phyloP scores from a whole-genome alignment of 768 basidiomycete genomes.

The Astraeus odoratus region DNA sequence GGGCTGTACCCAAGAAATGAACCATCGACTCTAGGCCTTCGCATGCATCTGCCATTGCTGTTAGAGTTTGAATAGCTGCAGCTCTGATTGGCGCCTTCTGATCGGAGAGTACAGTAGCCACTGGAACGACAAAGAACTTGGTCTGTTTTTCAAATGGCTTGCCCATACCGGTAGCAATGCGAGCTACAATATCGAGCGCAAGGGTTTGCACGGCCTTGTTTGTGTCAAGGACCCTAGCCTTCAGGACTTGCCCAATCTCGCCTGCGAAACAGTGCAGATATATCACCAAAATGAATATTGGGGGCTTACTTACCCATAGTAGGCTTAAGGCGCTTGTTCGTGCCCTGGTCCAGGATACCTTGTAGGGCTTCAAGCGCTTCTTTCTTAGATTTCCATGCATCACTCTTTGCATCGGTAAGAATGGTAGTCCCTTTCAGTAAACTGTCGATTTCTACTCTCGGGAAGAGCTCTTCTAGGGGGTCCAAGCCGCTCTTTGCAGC shows the following conservation, averaged over 20 bases:
- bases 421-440: slow-evolving; percentile 80
- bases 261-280: slow-evolving; percentile 37
- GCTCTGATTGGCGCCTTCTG: slow-evolving; percentile 84
- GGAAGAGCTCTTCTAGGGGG: slow-evolving; percentile 90
- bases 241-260: slow-evolving; percentile 85
- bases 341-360: slow-evolving; percentile 79
- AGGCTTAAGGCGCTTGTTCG: slow-evolving; percentile 88
- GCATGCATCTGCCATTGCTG: slow-evolving; percentile 77
- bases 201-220: slow-evolving; percentile 92
- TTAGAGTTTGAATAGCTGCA: slow-evolving; percentile 70
- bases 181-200: slow-evolving; percentile 84
- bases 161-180: slow-evolving; percentile 91
- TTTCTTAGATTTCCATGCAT: slow-evolving; percentile 96
- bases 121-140: slow-evolving; percentile 65
- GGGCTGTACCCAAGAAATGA: slow-evolving; percentile 63
- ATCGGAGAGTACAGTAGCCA: slow-evolving; percentile 84
- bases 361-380: slow-evolving; percentile 86
- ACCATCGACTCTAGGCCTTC: slow-evolving; percentile 82
- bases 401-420: slow-evolving; percentile 78
- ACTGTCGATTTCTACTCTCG: slow-evolving; percentile 87
- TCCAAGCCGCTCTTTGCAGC: slow-evolving; percentile 41
- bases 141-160: slow-evolving; percentile 90
- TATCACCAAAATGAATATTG: background rate
- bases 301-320: slow-evolving; percentile 60
- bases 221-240: slow-evolving; percentile 81